Evolutionary conservation across 441 rosid genomes (phyloP), one percentile per base, ranked within the genome.

Genomic region (Erodium moschatum): DNA sequence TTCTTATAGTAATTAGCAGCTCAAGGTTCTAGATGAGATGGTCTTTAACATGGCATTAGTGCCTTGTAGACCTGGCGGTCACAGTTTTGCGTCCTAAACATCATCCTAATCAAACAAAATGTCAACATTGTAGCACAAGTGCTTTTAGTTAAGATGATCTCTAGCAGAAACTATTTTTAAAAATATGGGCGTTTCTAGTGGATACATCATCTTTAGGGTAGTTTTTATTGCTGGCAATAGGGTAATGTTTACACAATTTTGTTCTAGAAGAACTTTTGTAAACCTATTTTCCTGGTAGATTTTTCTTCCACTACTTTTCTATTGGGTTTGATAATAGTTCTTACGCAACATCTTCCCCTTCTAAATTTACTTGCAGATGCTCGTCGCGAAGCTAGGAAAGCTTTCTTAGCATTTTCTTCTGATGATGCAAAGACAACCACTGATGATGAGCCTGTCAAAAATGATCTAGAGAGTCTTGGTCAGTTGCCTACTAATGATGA

Each of bases 351-450:
- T 15, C 0, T 19, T 16, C 24, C 71, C 31, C 67, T 21, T 66
- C 38, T 33, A 33, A 33, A 33, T 33, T 33, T 24, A 54, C 50
- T 72, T 72, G 66, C 80, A 89, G 98, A 88, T 85, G 90, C 88
- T 78, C 97, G 94, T 70, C 85, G 97, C 78, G 93, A 94, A 88
- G 98, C 97, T 75, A 91, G 98, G 81, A 94, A 83, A 81, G 97
- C 98, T 71, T 86, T 91, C 66, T 74, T 94, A 72, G 97, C 98
- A 72, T 88, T 94, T 82, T 82, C 96, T 64, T 71, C 87, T 42
- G 85, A 84, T 78, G 87, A 87, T 75, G 79, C 74, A 48, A 80
- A 81, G 61, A 33, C 72, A 29, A 65, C 18, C 20, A 15, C 71
- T 58, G 83, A 78, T 24, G 63, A 83, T 65, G 82, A 75, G 69